Evolutionary conservation across 805 yeast genomes (phyloP), one percentile per base, ranked within the genome.

Genomic region (Pichia gijzeniarum): DNA sequence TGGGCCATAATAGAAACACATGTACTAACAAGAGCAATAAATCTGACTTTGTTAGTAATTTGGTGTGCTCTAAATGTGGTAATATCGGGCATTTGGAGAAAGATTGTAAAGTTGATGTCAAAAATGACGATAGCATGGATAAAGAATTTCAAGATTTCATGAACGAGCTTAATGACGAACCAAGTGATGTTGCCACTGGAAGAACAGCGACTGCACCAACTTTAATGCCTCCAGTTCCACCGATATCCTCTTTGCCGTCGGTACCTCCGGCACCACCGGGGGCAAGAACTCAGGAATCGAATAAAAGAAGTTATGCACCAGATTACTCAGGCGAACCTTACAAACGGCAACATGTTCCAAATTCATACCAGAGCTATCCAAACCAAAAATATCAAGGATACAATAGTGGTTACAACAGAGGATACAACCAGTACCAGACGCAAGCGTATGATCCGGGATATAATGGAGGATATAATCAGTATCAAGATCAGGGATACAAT

Each of bases 81-180:
- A 75, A 75, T 43, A 68, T 74, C 22, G 99, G 98, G 1, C 98
- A 91, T 65, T 79, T 80, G 50, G 90, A 95, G 1, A 72, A 88
- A 47, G 98, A 93, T 64, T 93, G 99, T 72, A 77, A 73, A 47
- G 66, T 65, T 32, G 62, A 64, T n/a, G 42, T 50, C 25, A 57
- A 46, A 34, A 54, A 48, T 27, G 38, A 41, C 38, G 52, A 45
- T 17, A 49, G 46, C 25, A 72, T 74, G 33, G 80, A 76, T 41
- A 55, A 63, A 37, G 82, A 77, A 51, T 70, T 71, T 48, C 76
- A 72, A 35, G 69, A 67, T 44, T 71, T 78, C 65, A 71, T 79
- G 73, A 60, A 63, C 43, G 80, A 73, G 44, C 59, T 76, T 41
- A 67, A 68, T 44, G 72, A 72, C 18, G 62, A 53, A 30, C 31